Conservation (phyloP, 2,329 filamentous ascomycete genomes). For the Sordariomycetes sp. region DNA sequence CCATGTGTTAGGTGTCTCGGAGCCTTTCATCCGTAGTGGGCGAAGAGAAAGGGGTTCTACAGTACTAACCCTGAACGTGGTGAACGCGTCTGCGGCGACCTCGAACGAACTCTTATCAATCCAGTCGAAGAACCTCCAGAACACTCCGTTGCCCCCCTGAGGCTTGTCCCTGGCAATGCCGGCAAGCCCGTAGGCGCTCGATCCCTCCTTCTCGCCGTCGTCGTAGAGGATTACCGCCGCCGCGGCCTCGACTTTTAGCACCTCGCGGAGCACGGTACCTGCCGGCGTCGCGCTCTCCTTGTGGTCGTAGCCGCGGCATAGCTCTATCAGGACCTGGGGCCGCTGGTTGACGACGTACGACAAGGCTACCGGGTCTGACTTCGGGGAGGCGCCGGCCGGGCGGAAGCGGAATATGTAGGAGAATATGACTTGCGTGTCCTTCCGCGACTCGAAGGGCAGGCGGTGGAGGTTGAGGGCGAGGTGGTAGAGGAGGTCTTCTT, state of each 20-base stretch:
- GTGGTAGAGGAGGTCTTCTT: constrained; percentile 79
- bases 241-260: constrained; percentile 80
- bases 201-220: constrained; percentile 62
- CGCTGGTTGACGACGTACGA: constrained; percentile 80
- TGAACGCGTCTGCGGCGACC: constrained; percentile 94
- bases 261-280: constrained; percentile 79
- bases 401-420: constrained; percentile 91
- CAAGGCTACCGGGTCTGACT: constrained; percentile 71
- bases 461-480: constrained; percentile 75
- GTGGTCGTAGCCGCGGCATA: constrained; percentile 83
- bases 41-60: background rate
- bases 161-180: constrained; percentile 66
- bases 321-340: constrained; percentile 75
- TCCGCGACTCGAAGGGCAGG: constrained; percentile 89
- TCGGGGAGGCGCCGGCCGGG: constrained; percentile 53
- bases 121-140: constrained; percentile 97
- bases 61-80: constrained; percentile 73
- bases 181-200: constrained; percentile 63
- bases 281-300: constrained; percentile 88
- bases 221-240: constrained; percentile 90
- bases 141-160: constrained; percentile 73
- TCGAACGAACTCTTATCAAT: constrained; percentile 96
- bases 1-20: background rate
- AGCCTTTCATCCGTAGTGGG: background rate
- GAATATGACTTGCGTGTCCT: constrained; percentile 92